phyloP scores from a whole-genome alignment of 495 filamentous ascomycete genomes.

The Rhypophila decipiens region DNA sequence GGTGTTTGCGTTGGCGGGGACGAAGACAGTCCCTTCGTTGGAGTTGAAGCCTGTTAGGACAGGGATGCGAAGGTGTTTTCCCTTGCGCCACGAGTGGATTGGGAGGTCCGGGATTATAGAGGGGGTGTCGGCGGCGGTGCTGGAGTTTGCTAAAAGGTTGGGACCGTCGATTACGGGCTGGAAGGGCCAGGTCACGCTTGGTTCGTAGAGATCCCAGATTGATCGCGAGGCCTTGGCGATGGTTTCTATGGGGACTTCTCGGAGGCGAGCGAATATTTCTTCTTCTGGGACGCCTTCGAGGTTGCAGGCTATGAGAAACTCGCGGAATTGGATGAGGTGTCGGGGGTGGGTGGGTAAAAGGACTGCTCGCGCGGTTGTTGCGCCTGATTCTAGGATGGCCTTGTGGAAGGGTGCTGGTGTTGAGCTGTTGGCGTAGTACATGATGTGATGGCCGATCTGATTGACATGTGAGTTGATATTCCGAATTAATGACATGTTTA shows the following conservation, averaged over 20 bases:
- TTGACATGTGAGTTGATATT: neutral
- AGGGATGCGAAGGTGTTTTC: slow-evolving; percentile 50
- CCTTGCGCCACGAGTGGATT: slow-evolving; percentile 47
- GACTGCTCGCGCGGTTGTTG: slow-evolving; percentile 54
- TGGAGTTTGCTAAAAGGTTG: slow-evolving; percentile 21
- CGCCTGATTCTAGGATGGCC: slow-evolving; percentile 59
- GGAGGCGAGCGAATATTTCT: slow-evolving; percentile 46
- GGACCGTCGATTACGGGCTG: slow-evolving; percentile 60
- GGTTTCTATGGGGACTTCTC: slow-evolving; percentile 36
- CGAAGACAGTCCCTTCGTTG: slow-evolving; percentile 58
- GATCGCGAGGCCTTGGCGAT: slow-evolving; percentile 43
- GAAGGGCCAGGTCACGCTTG: slow-evolving; percentile 58
- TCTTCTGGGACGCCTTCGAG: slow-evolving; percentile 34
- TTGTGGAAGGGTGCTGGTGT: slow-evolving; percentile 48
- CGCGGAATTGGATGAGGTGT: slow-evolving; percentile 53
- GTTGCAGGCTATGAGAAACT: slow-evolving; percentile 46
- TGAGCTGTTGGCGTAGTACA: slow-evolving; percentile 37
- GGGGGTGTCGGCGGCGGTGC: slow-evolving; percentile 23
- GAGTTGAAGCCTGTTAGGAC: slow-evolving; percentile 61
- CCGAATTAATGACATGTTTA: too few species aligned
- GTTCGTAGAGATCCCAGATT: slow-evolving; percentile 48
- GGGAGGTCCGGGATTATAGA: slow-evolving; percentile 46
- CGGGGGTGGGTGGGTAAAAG: slow-evolving; percentile 48
- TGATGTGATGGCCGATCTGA: slow-evolving; percentile 60
- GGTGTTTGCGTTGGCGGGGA: slow-evolving; percentile 39